Evolutionary conservation across 1,284 basidiomycete genomes (phyloP), one percentile per base, ranked within the genome.

Genomic region (Taiwanofungus camphoratus): DNA sequence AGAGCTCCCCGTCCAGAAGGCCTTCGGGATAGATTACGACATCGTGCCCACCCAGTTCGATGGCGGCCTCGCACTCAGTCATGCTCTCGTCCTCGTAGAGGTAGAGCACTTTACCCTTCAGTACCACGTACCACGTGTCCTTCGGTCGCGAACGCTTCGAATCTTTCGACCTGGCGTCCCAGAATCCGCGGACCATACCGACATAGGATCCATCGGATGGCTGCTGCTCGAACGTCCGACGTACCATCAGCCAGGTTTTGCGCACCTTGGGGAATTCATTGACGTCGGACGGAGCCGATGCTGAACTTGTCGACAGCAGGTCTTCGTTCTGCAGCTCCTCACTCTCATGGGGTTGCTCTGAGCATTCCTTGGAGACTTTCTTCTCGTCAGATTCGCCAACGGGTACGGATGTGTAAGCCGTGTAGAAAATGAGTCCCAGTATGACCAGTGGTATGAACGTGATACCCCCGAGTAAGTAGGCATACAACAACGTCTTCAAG

Each of bases 1-100:
- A 97, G 46, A 96, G 70, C 65, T 95, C 92, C 22, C 85, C 92
- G 52, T 93, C 90, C 44, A 74, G 64, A 19, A 85, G 67, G 16
- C 77, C 79, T 53, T 84, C 82, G 11, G 86, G 85, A 59, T 76
- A 87, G 32, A 95, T 69, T 19, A 73, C 65, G 30, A 93, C 83
- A 39, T 83, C 74, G 62, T 92, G 87, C 7, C 79, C 66, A 37
- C 80, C 71, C 39, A 96, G 67, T 60, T 92, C 84, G 38, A 97
- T 77, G 9, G 82, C 92, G 3, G 84, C 89, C 55, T 86, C 83
- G 64, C 88, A 92, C 55, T 95, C 91, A 34, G 76, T 76, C 80
- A 89, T 87, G 20, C 71, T 73, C 64, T 94, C 89, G 63, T 92
- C 87, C 62, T 94, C 89, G 66, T 95, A 95, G 16, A 97, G 69